Base-by-base conservation (phyloP, 192 early-diverging fungal genomes). In the Podila horticola region DNA sequence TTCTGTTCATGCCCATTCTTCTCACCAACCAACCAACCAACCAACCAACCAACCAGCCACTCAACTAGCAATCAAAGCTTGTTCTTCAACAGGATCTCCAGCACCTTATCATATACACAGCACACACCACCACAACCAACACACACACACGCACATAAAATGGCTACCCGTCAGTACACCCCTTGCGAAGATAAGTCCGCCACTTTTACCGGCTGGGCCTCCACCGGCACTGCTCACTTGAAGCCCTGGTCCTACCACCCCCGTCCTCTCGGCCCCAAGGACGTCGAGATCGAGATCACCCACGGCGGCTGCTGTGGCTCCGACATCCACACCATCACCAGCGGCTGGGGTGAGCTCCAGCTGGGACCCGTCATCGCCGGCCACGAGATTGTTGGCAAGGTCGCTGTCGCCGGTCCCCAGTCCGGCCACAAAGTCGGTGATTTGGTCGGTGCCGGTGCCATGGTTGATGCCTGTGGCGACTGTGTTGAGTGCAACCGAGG, bases 271-370 rank as follows among this genome's bases (percentile, higher is more conserved):
- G 89, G 89, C 10, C 73, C 74, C 15, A 79, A 91, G 74, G 91
- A 92, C 71, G 87, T 95, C 41, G 90, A 92, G 74, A 93, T 96
- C 62, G 83, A 93, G 82, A 91, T 95, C 67, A 82, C 87, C 20
- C 89, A 92, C 82, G 91, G 92, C 69, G 93, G 93, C 49, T 90
- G 95, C 63, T 95, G 94, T 72, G 91, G 90, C 58, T 89, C 89
- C 9, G 94, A 95, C 74, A 67, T 94, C 58, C 92, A 95, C 85
- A 91, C 87, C 41, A 82, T 88, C 71, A 86, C 87, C 67, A 66
- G 74, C 1, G 92, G 91, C 66, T 94, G 93, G 93, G 81, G 85
- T 11, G 67, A 72, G 26, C 74, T 86, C 17, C 72, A 57, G 45
- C 29, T 49, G 9, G 71, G 55, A 10, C 59, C 57, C 17, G 58